Base-by-base conservation (phyloP, 371 early-diverging fungal species). In the Mucor velutinosus region DNA sequence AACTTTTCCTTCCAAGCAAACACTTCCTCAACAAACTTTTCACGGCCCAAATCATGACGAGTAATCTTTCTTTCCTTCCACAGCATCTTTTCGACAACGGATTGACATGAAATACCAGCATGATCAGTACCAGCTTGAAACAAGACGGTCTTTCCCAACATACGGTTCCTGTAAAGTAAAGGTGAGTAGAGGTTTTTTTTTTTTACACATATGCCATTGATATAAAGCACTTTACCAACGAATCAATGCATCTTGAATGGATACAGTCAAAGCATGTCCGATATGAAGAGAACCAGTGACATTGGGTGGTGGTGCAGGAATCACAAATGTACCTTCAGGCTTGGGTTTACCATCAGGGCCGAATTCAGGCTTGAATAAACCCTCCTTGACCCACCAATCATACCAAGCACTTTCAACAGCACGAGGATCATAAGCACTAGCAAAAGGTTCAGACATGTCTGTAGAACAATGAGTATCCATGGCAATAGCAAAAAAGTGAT, bases 41-140 rank as follows among this genome's bases (percentile, higher is more conserved):
- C 98, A 67, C 99, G 92, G 23, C 98, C 98, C n/a, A 97, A 75
- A 68, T 94, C 94, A 72, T 99, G 97, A 45, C 99, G 90, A 5
- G 97, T 95, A 61, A 87, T 73, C 59, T 91, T 86, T 60, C 85
- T 74, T 64, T 96, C 91, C 78, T 90, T 92, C 90, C 90, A 92
- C 60, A 99, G 70, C 73, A 89, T 90, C 87, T 99, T 98, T 76
- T 99, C 99, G 14, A 99, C 99, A 27, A 99, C 99, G 27, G 95
- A 86, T 79, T 99, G 99, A 35, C 98, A 96, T 23, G 99, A 95
- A 75, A 99, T 99, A 77, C 99, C 99, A 15, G 99, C 99, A 77
- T 99, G 99, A 80, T 99, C 99, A 58, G 92, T 92, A 62, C 99
- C 99, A n/a, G 99, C 98, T 63, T 97, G 90, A 82, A 92, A 99